Evolutionary conservation across 257 asterid genomes (phyloP).

Genomic region (Scutellaria galericulata): DNA sequence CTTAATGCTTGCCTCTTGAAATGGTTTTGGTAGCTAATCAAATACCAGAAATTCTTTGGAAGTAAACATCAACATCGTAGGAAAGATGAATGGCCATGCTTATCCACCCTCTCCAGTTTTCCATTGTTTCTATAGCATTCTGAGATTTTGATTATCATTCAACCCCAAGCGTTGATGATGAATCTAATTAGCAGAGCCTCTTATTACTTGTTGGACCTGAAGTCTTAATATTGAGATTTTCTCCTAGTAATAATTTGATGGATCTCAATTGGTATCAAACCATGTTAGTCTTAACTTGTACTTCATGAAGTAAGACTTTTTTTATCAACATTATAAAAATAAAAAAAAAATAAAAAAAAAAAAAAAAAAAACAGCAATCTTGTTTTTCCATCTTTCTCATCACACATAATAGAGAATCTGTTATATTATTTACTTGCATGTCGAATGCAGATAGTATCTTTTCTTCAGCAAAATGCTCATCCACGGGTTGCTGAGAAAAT

Average conservation of each 20-base stretch:
- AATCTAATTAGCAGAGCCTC: background rate
- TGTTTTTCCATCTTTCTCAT: slow-evolving; percentile 5
- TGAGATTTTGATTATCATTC: slow-evolving; percentile 11
- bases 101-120: background rate
- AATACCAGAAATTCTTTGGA: too few relatives aligned
- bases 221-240: background rate
- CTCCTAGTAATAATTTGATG: background rate
- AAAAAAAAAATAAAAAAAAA: too few relatives aligned
- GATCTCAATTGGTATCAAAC: background rate
- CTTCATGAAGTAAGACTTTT: background rate
- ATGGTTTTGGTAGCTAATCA: too few relatives aligned
- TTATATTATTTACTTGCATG: slow-evolving; percentile 15
- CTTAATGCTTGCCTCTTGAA: background rate
- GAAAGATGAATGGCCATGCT: too few relatives aligned
- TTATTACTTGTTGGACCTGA: too few relatives aligned
- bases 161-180: background rate
- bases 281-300: background rate
- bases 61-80: too few relatives aligned
- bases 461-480: slow-evolving; percentile 98
- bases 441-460: slow-evolving; percentile 80
- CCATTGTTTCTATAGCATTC: background rate
- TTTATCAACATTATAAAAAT: background rate
- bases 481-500: slow-evolving; percentile 86
- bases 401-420: slow-evolving; percentile 8
- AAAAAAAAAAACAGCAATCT: background rate